Conservation (phyloP, 805 yeast species). For the Suhomyces xylopsoci region DNA sequence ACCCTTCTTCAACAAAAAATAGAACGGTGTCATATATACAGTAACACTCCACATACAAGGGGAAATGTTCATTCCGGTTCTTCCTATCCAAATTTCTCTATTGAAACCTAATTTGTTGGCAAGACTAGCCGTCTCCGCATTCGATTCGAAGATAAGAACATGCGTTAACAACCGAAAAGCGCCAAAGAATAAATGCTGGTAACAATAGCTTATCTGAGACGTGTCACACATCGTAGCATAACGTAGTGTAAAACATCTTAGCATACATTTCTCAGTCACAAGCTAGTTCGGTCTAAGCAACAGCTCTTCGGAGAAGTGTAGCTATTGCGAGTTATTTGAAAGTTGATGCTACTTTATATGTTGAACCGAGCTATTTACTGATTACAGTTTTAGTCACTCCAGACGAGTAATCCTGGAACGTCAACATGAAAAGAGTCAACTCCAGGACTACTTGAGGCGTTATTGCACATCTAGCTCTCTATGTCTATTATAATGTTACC, state of each 20-base stretch:
- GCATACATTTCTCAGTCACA: too few relatives aligned
- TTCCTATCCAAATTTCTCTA: background rate
- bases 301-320: too few relatives aligned
- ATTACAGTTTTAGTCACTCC: too few relatives aligned
- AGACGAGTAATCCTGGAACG: background rate
- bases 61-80: too few relatives aligned
- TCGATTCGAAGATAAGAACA: background rate
- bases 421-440: background rate
- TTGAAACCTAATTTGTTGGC: background rate
- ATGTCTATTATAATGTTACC: too few relatives aligned
- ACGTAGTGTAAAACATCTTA: background rate
- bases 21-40: too few relatives aligned
- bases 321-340: too few relatives aligned
- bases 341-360: too few relatives aligned
- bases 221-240: background rate
- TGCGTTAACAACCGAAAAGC: background rate
- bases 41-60: too few relatives aligned
- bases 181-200: background rate
- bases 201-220: background rate
- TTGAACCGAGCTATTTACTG: too few relatives aligned
- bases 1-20: too few relatives aligned
- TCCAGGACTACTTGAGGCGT: background rate
- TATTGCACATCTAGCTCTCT: background rate
- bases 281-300: too few relatives aligned
- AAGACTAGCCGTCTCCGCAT: background rate